These are phyloP conservation scores for Cladosporium cucumerinum DNA, from an alignment of 2,329 filamentous ascomycete species.

Conservation along the genomic window DNA sequence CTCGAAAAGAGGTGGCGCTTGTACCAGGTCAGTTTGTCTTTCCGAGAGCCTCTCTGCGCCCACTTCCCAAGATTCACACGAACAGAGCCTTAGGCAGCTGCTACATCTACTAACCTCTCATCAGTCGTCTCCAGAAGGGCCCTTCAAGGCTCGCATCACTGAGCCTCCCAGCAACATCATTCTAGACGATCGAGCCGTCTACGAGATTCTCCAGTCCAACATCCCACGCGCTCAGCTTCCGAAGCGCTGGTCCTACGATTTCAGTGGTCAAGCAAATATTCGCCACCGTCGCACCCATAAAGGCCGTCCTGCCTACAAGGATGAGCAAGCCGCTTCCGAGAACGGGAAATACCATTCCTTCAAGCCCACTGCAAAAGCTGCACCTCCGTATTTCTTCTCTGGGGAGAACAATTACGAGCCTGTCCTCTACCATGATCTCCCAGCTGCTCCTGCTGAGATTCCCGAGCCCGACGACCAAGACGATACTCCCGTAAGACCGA, in stretches of 20 bases:
- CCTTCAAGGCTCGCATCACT: conserved; percentile 12
- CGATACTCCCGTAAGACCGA: neutral
- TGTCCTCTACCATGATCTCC: conserved; percentile 20
- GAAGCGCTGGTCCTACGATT: conserved; percentile 40
- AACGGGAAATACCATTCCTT: conserved; percentile 20
- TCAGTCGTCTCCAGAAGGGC: neutral
- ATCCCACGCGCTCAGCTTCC: conserved; percentile 27
- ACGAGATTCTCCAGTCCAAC: conserved; percentile 33
- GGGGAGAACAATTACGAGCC: conserved; percentile 28
- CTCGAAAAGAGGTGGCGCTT: conserved; percentile 38
- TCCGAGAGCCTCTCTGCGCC: neutral
- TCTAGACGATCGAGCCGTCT: conserved; percentile 40
- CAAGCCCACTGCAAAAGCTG: conserved; percentile 15
- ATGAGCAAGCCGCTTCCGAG: conserved; percentile 20
- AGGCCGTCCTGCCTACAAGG: conserved; percentile 35
- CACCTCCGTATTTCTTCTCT: conserved; percentile 28
- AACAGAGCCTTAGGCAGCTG: neutral
- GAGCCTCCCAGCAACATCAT: conserved; percentile 38
- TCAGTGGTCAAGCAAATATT: conserved; percentile 34
- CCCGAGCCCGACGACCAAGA: neutral
- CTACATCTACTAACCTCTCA: neutral
- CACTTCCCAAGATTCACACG: neutral
- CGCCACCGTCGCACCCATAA: conserved; percentile 34
- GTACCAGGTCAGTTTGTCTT: conserved; percentile 29
- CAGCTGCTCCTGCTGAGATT: neutral